These are phyloP conservation scores for Phoenix roebelenii DNA, from an alignment of 176 grass and related monocot genomes.

Conservation along the genomic window DNA sequence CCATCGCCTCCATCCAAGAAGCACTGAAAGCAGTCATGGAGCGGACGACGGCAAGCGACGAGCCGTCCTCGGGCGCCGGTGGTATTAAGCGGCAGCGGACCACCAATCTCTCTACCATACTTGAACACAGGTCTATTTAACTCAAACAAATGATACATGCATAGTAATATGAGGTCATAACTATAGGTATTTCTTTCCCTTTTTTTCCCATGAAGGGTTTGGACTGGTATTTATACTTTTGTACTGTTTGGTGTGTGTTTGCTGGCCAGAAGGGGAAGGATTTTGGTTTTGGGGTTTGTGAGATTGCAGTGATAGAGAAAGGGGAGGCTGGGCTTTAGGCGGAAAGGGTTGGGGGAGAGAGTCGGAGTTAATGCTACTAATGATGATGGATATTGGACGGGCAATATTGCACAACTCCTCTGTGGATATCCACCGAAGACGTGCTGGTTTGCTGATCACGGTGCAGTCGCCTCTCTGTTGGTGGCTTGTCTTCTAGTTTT, in stretches of 20 bases:
- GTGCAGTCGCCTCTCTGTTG: no score
- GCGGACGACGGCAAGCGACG: conserved; percentile 19
- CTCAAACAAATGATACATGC: conserved; percentile 26
- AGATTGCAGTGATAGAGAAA: no score
- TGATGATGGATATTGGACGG: no score
- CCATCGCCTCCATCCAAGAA: conserved; percentile 74
- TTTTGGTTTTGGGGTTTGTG: no score
- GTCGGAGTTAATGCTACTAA: no score
- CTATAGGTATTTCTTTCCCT: conserved; percentile 6
- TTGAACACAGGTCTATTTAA: conserved; percentile 92
- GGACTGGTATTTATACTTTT: conserved; percentile 10
- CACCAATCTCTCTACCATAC: conserved; percentile 48
- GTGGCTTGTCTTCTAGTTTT: no score
- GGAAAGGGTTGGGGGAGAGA: no score
- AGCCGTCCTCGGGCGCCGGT: conserved; percentile 17
- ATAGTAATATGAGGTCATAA: conserved; percentile 37
- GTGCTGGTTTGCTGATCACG: no score
- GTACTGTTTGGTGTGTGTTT: conserved; percentile 1
- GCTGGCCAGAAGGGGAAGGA: background rate
- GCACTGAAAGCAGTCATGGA: conserved; percentile 84
- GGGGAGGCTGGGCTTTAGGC: no score
- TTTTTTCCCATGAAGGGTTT: background rate
- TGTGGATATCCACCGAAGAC: no score
- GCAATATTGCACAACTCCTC: no score
- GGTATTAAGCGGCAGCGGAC: conserved; percentile 94